These are phyloP conservation scores for Suillus subluteus DNA, from an alignment of 768 basidiomycete genomes.

Conservation along the genomic window DNA sequence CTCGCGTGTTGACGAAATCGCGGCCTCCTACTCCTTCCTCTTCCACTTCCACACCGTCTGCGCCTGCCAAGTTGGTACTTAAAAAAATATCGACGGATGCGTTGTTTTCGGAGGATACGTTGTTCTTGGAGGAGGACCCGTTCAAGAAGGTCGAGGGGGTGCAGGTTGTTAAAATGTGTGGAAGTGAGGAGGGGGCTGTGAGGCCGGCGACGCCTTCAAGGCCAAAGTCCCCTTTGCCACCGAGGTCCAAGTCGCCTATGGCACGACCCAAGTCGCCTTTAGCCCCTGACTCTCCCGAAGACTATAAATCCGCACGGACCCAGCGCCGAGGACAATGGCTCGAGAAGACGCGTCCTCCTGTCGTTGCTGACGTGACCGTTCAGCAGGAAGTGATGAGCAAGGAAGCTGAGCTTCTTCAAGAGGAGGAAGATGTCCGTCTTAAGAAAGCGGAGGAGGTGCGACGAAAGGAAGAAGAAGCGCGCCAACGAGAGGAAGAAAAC, in stretches of 20 bases:
- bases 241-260: conserved; percentile 3
- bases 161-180: conserved; percentile 40
- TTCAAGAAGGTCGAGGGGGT: conserved; percentile 62
- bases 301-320: conserved; percentile 44
- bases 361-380: conserved; percentile 36
- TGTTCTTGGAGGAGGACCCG: conserved; percentile 39
- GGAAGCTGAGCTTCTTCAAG: conserved; percentile 26
- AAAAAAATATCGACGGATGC: conserved; percentile 15
- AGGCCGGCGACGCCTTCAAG: neutral
- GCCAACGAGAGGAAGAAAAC: conserved; percentile 7
- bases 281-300: conserved; percentile 35
- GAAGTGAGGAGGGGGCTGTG: conserved; percentile 10
- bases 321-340: conserved; percentile 44
- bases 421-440: conserved; percentile 10
- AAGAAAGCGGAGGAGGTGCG: neutral
- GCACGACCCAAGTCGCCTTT: conserved; percentile 13
- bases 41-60: conserved; percentile 13
- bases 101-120: conserved; percentile 20
- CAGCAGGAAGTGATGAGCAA: conserved; percentile 25
- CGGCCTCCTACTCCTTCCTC: conserved; percentile 34
- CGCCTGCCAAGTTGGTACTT: conserved; percentile 4
- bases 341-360: conserved; percentile 41
- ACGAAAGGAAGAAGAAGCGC: neutral
- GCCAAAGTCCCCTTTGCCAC: neutral
- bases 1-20: conserved; percentile 32